phyloP scores from a whole-genome alignment of 2,329 filamentous ascomycete genomes.

The Phialemoniopsis sp. region DNA sequence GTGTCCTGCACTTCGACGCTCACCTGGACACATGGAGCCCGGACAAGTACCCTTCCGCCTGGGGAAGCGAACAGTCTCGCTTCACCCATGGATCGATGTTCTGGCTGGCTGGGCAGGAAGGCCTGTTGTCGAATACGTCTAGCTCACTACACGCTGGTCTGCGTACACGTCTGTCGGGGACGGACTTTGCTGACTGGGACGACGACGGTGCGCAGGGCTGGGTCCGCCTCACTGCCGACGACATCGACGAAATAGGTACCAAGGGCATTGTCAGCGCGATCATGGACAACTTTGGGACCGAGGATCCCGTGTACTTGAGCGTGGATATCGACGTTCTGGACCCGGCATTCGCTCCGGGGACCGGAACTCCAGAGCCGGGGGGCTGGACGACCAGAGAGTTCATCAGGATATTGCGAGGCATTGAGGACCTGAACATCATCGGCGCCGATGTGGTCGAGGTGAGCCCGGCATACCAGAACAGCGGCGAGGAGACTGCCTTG shows the following conservation, averaged over 20 bases:
- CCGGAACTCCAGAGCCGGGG: slow-evolving; percentile 83
- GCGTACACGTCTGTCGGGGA: slow-evolving; percentile 68
- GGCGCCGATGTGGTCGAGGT: slow-evolving; percentile 90
- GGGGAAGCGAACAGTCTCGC: slow-evolving; percentile 63
- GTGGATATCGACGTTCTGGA: slow-evolving; percentile 27
- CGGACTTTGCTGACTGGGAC: slow-evolving; percentile 63
- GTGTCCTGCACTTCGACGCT: slow-evolving; percentile 71
- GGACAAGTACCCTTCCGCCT: slow-evolving; percentile 72
- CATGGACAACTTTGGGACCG: slow-evolving; percentile 16
- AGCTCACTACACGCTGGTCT: slow-evolving; percentile 79
- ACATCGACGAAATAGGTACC: slow-evolving; percentile 64
- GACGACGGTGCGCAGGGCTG: slow-evolving; percentile 75
- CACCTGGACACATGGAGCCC: slow-evolving; percentile 48
- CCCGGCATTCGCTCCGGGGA: slow-evolving; percentile 33
- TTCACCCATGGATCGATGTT: slow-evolving; percentile 93
- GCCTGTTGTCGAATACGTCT: slow-evolving; percentile 65
- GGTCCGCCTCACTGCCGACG: slow-evolving; percentile 75
- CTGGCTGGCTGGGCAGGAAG: slow-evolving; percentile 80
- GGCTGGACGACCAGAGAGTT: slow-evolving; percentile 89
- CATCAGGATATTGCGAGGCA: slow-evolving; percentile 73
- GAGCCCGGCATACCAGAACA: slow-evolving; percentile 73
- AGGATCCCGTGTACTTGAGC: slow-evolving; percentile 56
- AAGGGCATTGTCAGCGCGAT: slow-evolving; percentile 6
- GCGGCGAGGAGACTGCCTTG: slow-evolving; percentile 69
- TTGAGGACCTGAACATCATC: slow-evolving; percentile 79